Base-by-base conservation (phyloP, 805 yeast species). In the Sugiyamaella americana region DNA sequence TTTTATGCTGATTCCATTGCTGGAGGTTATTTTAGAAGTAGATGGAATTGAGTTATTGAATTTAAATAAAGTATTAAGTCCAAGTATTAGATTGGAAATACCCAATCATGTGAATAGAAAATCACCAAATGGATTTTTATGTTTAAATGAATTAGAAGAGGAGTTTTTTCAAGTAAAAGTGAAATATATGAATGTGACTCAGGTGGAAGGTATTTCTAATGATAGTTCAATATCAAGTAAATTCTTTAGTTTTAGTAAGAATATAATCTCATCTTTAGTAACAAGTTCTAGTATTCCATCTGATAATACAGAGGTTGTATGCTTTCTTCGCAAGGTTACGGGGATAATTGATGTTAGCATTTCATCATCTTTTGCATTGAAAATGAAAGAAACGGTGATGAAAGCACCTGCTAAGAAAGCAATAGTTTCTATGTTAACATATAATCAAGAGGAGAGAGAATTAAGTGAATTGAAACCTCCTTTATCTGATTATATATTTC, bases 321-420 rank as follows among this genome's bases (percentile, higher is more conserved):
- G 63, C 26, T 58, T 55, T 22, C 43, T 68, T 22, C 52, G 61
- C 1, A 55, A 57, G n/a, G 58, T 64, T 5, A 65, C 69, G 22
- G 69, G 61, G 1, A 35, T 41, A 5, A 55, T 64, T 2, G 47
- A 55, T 13, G 69, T 67, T 4, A 51, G 46, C 16, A 64, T 66
- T 1, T 53, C 67, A 2, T 21, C 55, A 0, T 17, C 51, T 0
- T 68, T 65, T 48, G 60, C 66, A 3, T 43, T 56, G 35, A 54
- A 58, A 39, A 59, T 68, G 59, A 52, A 62, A 26, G 67, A 59
- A 1, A 65, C 71, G 2, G 62, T 67, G 5, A 58, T 68, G 62
- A 68, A 68, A 45, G 68, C 71, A 5, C 72, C 72, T 1, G 70
- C 72, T 1, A 55, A 56, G 42, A 52, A 51, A n/a, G 62, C 70